Conservation (phyloP, 129 eudicot species). For the Chrysanthemum lavandulifolium region DNA sequence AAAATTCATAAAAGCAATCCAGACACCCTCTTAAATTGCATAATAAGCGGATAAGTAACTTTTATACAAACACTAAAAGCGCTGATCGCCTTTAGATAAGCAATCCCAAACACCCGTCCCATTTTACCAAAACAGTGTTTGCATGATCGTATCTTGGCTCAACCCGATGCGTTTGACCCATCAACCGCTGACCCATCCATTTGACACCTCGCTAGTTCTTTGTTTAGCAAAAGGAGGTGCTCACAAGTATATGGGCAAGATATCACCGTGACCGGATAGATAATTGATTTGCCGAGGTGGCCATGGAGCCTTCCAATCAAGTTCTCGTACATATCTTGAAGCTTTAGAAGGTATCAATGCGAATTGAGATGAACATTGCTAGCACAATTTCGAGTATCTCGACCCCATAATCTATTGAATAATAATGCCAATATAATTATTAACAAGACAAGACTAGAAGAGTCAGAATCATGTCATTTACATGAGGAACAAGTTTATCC, state of each 20-base stretch:
- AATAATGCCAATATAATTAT: background rate
- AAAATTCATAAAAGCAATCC: too few species aligned
- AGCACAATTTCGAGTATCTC: constrained; percentile 67
- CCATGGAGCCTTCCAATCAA: constrained; percentile 81
- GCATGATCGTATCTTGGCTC: background rate
- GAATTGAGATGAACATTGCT: constrained; percentile 55
- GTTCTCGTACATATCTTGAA: constrained; percentile 73
- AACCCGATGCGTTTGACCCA: too few species aligned
- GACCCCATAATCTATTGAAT: constrained; percentile 54
- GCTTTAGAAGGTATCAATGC: constrained; percentile 37
- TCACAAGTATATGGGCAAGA: too few species aligned
- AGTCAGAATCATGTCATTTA: background rate
- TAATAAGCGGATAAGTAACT: too few species aligned
- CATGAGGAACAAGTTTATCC: background rate
- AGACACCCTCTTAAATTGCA: background rate
- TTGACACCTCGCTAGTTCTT: too few species aligned
- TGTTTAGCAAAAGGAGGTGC: too few species aligned
- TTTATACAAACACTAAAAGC: too few species aligned
- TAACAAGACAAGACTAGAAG: background rate
- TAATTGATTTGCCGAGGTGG: constrained; percentile 48
- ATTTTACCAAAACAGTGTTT: too few species aligned
- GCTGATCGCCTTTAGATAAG: too few species aligned
- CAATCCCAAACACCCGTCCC: too few species aligned
- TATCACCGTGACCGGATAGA: too few species aligned
- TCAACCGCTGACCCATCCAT: too few species aligned